Percentiles rank a stretch among this genome's conserved stretches.
Evolutionary conservation across 805 yeast species (phyloP).

Genomic region (Priceomyces medius): DNA sequence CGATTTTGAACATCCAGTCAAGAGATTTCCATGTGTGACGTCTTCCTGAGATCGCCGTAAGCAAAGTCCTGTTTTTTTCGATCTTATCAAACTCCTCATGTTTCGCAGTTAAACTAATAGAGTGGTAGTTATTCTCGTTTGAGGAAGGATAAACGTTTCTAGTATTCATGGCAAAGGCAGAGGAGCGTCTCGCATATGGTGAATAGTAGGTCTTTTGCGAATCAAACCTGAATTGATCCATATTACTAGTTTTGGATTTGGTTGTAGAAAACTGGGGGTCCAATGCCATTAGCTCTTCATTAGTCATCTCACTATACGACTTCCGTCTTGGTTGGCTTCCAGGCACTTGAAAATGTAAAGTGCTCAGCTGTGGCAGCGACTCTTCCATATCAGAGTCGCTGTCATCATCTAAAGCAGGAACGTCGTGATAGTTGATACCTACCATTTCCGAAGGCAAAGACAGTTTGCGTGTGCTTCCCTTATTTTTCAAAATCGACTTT

Average conservation of each 20-base stretch:
- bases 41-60: constrained; percentile 40
- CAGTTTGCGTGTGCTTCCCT: constrained; percentile 24
- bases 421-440: constrained; percentile 19
- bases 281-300: constrained; percentile 52
- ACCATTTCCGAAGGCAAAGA: constrained; percentile 4
- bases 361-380: constrained; percentile 1
- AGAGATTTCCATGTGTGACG: constrained; percentile 45
- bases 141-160: constrained; percentile 25
- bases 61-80: constrained; percentile 28
- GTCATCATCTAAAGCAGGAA: constrained; percentile 8
- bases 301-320: constrained; percentile 51
- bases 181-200: constrained; percentile 14
- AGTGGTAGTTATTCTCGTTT: constrained; percentile 38
- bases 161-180: constrained; percentile 11
- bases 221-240: constrained; percentile 47
- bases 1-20: constrained; percentile 35
- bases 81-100: constrained; percentile 35
- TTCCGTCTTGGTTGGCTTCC: constrained; percentile 33
- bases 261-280: constrained; percentile 50
- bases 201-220: constrained; percentile 31
- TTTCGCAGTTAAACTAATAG: constrained; percentile 43
- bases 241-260: constrained; percentile 35
- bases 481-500: constrained; percentile 41
- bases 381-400: constrained; percentile 3
- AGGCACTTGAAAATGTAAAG: not conserved